Base-by-base conservation (phyloP, 257 asterid species). In the Solanum sparsipilum region DNA sequence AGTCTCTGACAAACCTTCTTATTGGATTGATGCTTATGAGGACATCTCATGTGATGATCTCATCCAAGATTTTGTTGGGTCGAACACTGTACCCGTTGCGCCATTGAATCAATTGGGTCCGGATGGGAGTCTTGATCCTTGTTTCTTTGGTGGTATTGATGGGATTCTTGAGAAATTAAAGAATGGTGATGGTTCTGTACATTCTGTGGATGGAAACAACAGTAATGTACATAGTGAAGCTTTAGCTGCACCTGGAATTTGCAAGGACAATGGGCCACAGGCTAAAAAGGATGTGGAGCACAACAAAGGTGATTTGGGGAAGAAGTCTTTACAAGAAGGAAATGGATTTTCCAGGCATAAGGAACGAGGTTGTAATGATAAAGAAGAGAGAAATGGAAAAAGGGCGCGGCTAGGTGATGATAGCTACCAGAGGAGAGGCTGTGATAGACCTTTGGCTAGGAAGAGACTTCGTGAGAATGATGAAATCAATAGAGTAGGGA, bases 11-110 rank as follows among this genome's bases (percentile, higher is more conserved):
- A 94, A 92, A 83, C 90, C 96, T 48, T 96, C 98, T 27, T 97
- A 94, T 89, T 97, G 99, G 99, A 87, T 97, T 27, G 98, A 97
- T 89, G 96, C 98, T 9, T 93, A 96, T 27, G 99, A 96, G 94
- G 99, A 96, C 79, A 92, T 93, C 5, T 93, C 94, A 0, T 92
- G 96, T 87, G 95, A 93, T 71, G 98, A 95, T 86, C 92, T 89
- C 20, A 87, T 92, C 9, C 88, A 78, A 56, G 88, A 92, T 87
- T 93, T 92, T 89, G 91, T 89, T 81, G 96, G 87, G 82, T 78
- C 94, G 46, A 73, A 38, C 9, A 46, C 90, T 70, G 70, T 90
- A 5, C 39, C 86, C 27, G 73, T 89, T 18, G 91, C 31, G 31
- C 63, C 90, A 1, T 32, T 71, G n/a, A 83, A 46, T 88, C 89